Percentiles rank a stretch among this genome's conserved stretches.
phyloP scores from a whole-genome alignment of 148 eudicot species.

The Diospyros kaki region DNA sequence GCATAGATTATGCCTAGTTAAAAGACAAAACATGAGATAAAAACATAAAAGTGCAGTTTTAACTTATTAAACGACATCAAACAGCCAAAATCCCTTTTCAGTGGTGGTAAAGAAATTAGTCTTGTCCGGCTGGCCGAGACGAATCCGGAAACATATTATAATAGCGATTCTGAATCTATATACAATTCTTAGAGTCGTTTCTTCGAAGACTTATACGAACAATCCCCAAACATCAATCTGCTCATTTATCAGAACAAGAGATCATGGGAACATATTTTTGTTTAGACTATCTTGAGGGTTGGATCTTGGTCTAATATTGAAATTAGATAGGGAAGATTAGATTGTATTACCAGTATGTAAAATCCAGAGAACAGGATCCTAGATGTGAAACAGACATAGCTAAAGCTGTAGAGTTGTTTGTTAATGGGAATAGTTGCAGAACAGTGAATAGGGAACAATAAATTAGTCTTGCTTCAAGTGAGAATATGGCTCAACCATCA shows the following conservation, averaged over 20 bases:
- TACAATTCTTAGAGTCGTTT: too few species aligned
- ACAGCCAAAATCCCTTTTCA: too few species aligned
- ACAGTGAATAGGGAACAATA: background rate
- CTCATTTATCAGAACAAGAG: background rate
- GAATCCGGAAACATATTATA: too few species aligned
- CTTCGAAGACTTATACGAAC: too few species aligned
- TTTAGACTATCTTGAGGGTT: background rate
- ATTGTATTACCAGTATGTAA: constrained; percentile 35
- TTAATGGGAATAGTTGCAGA: constrained; percentile 47
- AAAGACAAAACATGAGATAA: too few species aligned
- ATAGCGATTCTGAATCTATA: too few species aligned
- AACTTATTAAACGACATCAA: too few species aligned
- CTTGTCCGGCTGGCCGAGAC: too few species aligned
- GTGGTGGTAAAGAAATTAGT: too few species aligned
- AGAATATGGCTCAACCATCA: background rate
- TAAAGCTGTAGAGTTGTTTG: constrained; percentile 54
- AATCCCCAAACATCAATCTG: constrained; percentile 53
- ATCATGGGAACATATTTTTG: background rate
- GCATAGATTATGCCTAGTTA: too few species aligned
- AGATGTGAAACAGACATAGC: constrained; percentile 53
- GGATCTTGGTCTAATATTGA: background rate
- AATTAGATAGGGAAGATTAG: background rate
- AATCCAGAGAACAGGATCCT: constrained; percentile 45
- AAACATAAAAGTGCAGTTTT: too few species aligned
- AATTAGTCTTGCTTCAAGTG: background rate